A percentile compares a stretch with the other conserved stretches of the same genome.
Evolutionary conservation across 495 filamentous ascomycete genomes (phyloP).

Genomic region (Poronia punctata): DNA sequence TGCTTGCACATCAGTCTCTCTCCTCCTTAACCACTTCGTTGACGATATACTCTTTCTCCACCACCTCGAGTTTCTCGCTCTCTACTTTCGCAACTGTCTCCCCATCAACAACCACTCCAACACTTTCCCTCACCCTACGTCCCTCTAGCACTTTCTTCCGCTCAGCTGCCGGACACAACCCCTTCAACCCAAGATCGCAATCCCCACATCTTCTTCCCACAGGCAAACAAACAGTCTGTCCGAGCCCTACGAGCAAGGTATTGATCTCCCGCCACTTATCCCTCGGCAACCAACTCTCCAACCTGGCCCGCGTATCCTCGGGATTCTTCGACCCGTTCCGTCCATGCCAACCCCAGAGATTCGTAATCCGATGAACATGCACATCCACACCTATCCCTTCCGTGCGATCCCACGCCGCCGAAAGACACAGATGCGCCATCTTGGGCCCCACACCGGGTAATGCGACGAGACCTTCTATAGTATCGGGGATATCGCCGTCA

Average conservation of each 20-base stretch:
- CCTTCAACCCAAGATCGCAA: conserved; percentile 65
- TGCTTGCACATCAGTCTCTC: background rate
- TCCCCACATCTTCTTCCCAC: conserved; percentile 75
- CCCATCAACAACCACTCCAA: conserved; percentile 17
- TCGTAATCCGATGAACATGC: conserved; percentile 81
- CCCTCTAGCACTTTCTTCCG: conserved; percentile 46
- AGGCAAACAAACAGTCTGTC: conserved; percentile 78
- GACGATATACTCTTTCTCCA: conserved; percentile 28
- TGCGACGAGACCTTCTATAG: conserved; percentile 66
- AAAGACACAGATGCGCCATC: conserved; percentile 93
- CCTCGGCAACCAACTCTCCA: conserved; percentile 78
- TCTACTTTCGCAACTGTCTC: conserved; percentile 16
- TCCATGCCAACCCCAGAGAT: conserved; percentile 86
- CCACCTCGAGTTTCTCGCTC: conserved; percentile 20
- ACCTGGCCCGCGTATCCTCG: conserved; percentile 71
- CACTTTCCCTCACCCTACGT: conserved; percentile 21
- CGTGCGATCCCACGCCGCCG: conserved; percentile 50
- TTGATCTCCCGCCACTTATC: conserved; percentile 96
- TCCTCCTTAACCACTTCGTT: conserved; percentile 15
- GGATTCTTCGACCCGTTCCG: conserved; percentile 60
- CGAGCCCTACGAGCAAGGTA: conserved; percentile 81
- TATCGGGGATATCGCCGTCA: conserved; percentile 73
- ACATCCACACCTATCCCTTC: conserved; percentile 63
- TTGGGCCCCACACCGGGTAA: conserved; percentile 94
- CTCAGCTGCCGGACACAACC: conserved; percentile 71